Base-by-base conservation (phyloP, 176 grass and related monocot genomes). In the Triticum timopheevii region DNA sequence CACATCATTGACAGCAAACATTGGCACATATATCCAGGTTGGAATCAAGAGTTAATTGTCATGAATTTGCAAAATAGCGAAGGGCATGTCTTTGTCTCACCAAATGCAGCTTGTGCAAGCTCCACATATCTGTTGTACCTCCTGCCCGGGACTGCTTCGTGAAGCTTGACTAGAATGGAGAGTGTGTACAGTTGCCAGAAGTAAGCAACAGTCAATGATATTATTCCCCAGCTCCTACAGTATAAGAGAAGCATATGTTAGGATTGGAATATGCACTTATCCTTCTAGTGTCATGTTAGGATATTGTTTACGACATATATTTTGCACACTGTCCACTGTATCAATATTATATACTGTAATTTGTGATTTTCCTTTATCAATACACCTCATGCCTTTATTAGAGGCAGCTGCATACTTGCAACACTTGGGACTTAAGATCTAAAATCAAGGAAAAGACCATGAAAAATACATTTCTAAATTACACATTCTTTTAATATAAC, bases 101-200 rank as follows among this genome's bases (percentile, higher is more conserved):
- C 96, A 68, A 98, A 98, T 63, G 96, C 96, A 86, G 96, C 93
- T 67, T 98, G 96, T 82, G 96, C 96, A 75, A 98, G 93, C 90
- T 98, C 96, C 67, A 96, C 87, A 74, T 98, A 98, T 88, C 96
- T 93, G 61, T 98, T 98, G 81, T 98, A 98, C 80, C 97, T 93
- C 85, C 87, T 94, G 66, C 97, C 94, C 58, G 97, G 97, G 36
- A 96, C 90, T 67, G 97, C 97, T 92, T 98, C 97, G 87, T 98
- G 93, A 90, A 98, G 92, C 77, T 94, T 98, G 67, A 98, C 92
- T 15, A 98, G 92, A 80, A 98, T 88, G 92, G 92, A 96, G 17
- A 96, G 92, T 8, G 97, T 98, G 87, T 98, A 96, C 35, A 98
- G 82, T 96, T 98, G 97, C 97, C 97, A 98, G 80, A 90, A 87